Evolutionary conservation across 2,329 filamentous ascomycete genomes (phyloP).

Genomic region (Phaeosphaeriaceae sp.): DNA sequence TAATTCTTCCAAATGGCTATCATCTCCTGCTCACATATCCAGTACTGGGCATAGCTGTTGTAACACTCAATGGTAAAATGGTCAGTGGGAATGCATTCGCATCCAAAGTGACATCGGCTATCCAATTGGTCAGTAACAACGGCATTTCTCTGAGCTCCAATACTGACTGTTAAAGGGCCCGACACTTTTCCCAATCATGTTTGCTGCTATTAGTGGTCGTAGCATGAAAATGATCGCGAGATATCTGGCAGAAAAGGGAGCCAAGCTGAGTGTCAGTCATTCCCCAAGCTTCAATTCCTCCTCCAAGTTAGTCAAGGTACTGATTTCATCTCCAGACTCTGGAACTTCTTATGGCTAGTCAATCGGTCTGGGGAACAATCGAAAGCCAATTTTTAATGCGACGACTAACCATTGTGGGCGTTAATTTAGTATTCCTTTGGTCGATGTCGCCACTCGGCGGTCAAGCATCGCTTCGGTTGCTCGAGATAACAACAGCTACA

Average conservation of each 20-base stretch:
- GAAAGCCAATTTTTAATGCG: constrained; percentile 44
- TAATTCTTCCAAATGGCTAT: neutral
- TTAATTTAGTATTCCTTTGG: constrained; percentile 44
- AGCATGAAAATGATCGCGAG: constrained; percentile 47
- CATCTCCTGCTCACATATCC: neutral
- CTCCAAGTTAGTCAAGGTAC: neutral
- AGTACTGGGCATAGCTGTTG: constrained; percentile 37
- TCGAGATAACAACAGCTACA: constrained; percentile 13
- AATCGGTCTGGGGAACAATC: constrained; percentile 46
- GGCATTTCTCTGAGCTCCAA: neutral
- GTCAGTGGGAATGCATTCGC: constrained; percentile 30
- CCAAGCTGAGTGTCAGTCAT: constrained; percentile 37
- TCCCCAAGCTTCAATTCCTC: neutral
- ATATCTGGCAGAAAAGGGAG: constrained; percentile 41
- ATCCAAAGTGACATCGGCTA: constrained; percentile 32
- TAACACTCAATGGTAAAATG: constrained; percentile 34
- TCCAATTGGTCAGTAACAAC: constrained; percentile 26
- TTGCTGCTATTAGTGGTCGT: constrained; percentile 43
- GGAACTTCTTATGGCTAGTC: constrained; percentile 45
- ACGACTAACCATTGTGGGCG: constrained; percentile 38
- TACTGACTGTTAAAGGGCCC: constrained; percentile 29
- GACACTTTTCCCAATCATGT: constrained; percentile 46
- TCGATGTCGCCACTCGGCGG: constrained; percentile 46
- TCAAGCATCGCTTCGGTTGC: constrained; percentile 44
- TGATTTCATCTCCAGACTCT: constrained; percentile 30